Percentiles rank a stretch among this genome's conserved stretches.
Conservation (phyloP, 75 land plant genomes). For the Pinus albicaulis region DNA sequence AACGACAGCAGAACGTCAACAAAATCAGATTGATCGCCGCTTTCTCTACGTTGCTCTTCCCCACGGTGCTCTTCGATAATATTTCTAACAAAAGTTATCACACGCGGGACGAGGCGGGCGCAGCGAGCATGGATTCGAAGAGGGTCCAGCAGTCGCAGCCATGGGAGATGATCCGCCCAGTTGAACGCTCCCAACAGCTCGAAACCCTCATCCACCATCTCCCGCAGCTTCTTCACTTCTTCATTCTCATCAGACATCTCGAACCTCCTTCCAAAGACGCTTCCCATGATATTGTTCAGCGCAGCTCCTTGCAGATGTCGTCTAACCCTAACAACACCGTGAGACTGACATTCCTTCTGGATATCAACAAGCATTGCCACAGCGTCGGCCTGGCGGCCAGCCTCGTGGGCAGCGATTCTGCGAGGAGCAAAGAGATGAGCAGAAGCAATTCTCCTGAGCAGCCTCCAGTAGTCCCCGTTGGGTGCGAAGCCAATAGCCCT, state of each 20-base stretch:
- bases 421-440: conserved; percentile 52
- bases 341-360: conserved; percentile 12
- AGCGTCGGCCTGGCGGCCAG: conserved; percentile 31
- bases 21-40: neutral
- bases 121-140: conserved; percentile 26
- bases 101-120: conserved; percentile 35
- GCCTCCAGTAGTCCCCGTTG: conserved; percentile 61
- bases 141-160: conserved; percentile 21
- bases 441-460: conserved; percentile 54
- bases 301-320: conserved; percentile 54
- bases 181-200: conserved; percentile 67
- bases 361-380: conserved; percentile 34
- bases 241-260: conserved; percentile 3
- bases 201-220: conserved; percentile 52
- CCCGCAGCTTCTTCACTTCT: conserved; percentile 14
- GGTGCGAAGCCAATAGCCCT: conserved; percentile 76
- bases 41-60: neutral
- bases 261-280: conserved; percentile 47
- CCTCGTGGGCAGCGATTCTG: conserved; percentile 51
- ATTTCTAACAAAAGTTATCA: conserved; percentile 27
- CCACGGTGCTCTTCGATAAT: conserved; percentile 42
- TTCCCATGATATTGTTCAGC: conserved; percentile 64
- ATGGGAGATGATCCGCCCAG: conserved; percentile 68
- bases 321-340: conserved; percentile 13
- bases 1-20: no score